Evolutionary conservation across 805 yeast genomes (phyloP), one percentile per base, ranked within the genome.

Genomic region (Peterozyma xylosa): DNA sequence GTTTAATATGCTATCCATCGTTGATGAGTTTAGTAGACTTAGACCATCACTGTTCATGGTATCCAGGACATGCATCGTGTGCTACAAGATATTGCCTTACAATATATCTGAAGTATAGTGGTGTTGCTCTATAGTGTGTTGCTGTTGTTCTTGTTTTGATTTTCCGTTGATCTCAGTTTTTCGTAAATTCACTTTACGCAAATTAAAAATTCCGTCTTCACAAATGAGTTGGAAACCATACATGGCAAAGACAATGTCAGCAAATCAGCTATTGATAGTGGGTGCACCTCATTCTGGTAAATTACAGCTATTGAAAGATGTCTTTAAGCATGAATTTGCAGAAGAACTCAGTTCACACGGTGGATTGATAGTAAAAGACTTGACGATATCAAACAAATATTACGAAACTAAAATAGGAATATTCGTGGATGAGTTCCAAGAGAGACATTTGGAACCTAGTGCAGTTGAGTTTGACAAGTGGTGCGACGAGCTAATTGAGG

Each of bases 231-330:
- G 27, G 7, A 21, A 21, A 21, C 27, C 27, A 21, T 7, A 21
- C 27, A 21, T 21, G 7, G 27, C 27, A 21, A 4, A 21, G 27
- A 21, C 27, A 21, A 21, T 21, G 27, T 21, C 27, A 21, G 27
- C 27, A 21, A 21, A 71, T 51, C 70, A 71, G 46, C 64, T 75
- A 15, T 56, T 75, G 43, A 50, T 75, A 4, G 53, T 73, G 13
- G 80, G 81, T 1, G 57, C 70, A 1, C 70, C 73, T 0, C 48
- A 57, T 13, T 55, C 68, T 1, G 74, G 73, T 4, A 73, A 74
- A 45, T 38, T 69, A 9, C 45, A 53, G 2, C 38, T 60, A 5
- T 45, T 57, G 34, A 44, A 48, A 27, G 54, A 51, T 3, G 43
- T 58, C 3, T 53, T 58, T 33, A 47, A 49, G 3, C 39, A 48